These are phyloP conservation scores for Coemansia erecta DNA, from an alignment of 192 early-diverging fungal genomes.

Conservation along the genomic window DNA sequence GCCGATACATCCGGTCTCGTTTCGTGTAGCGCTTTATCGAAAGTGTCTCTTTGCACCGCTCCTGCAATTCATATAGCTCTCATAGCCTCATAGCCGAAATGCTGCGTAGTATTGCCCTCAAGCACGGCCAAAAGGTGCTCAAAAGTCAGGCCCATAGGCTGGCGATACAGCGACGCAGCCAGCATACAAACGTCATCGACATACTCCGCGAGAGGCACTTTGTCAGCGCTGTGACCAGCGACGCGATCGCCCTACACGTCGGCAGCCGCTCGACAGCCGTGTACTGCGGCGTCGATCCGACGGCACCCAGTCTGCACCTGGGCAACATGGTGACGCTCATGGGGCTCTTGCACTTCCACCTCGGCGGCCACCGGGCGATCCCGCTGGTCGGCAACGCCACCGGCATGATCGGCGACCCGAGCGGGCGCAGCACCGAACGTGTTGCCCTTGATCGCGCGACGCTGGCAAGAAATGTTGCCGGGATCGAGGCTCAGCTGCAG, in stretches of 20 bases:
- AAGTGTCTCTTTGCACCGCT: too few relatives aligned
- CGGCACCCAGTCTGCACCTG: conserved; percentile 83
- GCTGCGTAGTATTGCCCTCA: too few relatives aligned
- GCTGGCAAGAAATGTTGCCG: conserved; percentile 61
- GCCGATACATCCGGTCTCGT: too few relatives aligned
- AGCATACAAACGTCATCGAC: conserved; percentile 36
- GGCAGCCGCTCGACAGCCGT: conserved; percentile 41
- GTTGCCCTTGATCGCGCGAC: conserved; percentile 58
- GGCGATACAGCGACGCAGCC: conserved; percentile 4
- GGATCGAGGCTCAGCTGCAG: conserved; percentile 70
- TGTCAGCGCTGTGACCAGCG: conserved; percentile 59
- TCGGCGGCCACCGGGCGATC: conserved; percentile 76
- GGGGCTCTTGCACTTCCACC: conserved; percentile 81
- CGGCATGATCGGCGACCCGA: conserved; percentile 90
- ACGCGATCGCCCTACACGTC: conserved; percentile 11
- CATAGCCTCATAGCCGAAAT: too few relatives aligned
- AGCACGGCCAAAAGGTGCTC: too few relatives aligned
- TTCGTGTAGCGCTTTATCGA: too few relatives aligned
- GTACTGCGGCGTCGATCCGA: conserved; percentile 95
- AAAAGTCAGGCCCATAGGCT: too few relatives aligned
- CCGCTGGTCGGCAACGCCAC: conserved; percentile 92
- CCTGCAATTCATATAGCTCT: too few relatives aligned
- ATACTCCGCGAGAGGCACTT: conserved; percentile 53
- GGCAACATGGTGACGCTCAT: conserved; percentile 88
- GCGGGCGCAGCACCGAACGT: conserved; percentile 81